Evolutionary conservation across 2,329 filamentous ascomycete species (phyloP).

Genomic region (Escovopsis sp.): DNA sequence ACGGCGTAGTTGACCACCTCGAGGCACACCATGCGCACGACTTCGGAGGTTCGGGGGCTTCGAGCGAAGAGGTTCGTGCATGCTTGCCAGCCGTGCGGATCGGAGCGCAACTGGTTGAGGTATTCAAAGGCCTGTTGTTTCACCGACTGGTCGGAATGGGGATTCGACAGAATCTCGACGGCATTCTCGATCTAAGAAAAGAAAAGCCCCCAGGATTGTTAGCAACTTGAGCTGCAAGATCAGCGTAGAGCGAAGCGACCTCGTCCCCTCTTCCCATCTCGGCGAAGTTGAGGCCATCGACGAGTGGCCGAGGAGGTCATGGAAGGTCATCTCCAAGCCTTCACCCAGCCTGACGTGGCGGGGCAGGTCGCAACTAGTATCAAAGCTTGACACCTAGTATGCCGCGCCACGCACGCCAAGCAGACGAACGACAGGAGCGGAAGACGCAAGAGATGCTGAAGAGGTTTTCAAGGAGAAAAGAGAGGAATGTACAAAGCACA

Average conservation of each 20-base stretch:
- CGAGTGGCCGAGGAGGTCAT: background rate
- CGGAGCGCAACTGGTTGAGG: slow-evolving; percentile 60
- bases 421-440: too few relatives aligned
- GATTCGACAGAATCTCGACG: slow-evolving; percentile 86
- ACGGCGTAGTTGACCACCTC: slow-evolving; percentile 90
- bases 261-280: too few relatives aligned
- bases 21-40: slow-evolving; percentile 76
- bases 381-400: too few relatives aligned
- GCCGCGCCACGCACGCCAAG: too few relatives aligned
- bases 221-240: background rate
- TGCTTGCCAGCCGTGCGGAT: slow-evolving; percentile 80
- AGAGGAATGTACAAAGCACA: background rate
- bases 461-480: background rate
- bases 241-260: too few relatives aligned
- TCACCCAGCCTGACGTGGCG: slow-evolving; percentile 3
- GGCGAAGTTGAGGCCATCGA: too few relatives aligned
- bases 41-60: slow-evolving; percentile 59
- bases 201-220: slow-evolving; percentile 2
- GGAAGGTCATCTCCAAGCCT: background rate
- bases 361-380: slow-evolving; percentile 1
- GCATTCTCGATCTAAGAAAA: slow-evolving; percentile 67
- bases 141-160: slow-evolving; percentile 56
- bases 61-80: slow-evolving; percentile 77
- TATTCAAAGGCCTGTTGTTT: slow-evolving; percentile 76
- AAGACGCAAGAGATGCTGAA: too few relatives aligned